Base-by-base conservation (phyloP, 306 rosid species). In the Trifolium pratense region DNA sequence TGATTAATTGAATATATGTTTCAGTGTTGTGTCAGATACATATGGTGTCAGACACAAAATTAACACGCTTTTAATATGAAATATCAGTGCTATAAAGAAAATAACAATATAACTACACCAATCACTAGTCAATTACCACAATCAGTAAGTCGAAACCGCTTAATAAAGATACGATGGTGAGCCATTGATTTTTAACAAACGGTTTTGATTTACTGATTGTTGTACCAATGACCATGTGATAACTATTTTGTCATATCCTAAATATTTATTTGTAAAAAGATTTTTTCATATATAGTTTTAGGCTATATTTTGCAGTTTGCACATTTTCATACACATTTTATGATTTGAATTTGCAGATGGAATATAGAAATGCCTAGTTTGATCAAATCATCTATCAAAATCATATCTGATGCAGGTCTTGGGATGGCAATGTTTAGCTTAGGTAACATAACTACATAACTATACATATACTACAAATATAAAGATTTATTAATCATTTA, bases 381-480 rank as follows among this genome's bases (percentile, higher is more conserved):
- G 51, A 70, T 92, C 37, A 87, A 92, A 1, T 79, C 92, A 81
- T 92, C 97, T 61, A 85, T 90, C 58, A 81, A 92, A 62, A 92
- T 92, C 71, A 73, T 92, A 71, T 92, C 98, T 9, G 98, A 92
- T 79, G 98, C 98, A 15, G 93, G 98, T 51, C 97, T 92, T 56
- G 98, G 98, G 76, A 92, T 92, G 98, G 98, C 98, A 39, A 89
- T 92, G 98, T 92, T 92, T 81, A 92, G 98, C 76, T 90, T 92
- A 61, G 98, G 98, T 92, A 36, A 36, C 39, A 36, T 36, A 7
- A 36, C 39, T 36, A 82, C 74, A 34, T 3, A 34, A 16, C 14
- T 15, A n/a, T n/a, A 32, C 55, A 48, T 60, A n/a, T 37, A 21
- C 20, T 58, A 46, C 49, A 17, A 36, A 1, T 57, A 15, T 55